These are phyloP conservation scores for Hanseniaspora hatyaiensis DNA, from an alignment of 805 yeast species.

Conservation along the genomic window DNA sequence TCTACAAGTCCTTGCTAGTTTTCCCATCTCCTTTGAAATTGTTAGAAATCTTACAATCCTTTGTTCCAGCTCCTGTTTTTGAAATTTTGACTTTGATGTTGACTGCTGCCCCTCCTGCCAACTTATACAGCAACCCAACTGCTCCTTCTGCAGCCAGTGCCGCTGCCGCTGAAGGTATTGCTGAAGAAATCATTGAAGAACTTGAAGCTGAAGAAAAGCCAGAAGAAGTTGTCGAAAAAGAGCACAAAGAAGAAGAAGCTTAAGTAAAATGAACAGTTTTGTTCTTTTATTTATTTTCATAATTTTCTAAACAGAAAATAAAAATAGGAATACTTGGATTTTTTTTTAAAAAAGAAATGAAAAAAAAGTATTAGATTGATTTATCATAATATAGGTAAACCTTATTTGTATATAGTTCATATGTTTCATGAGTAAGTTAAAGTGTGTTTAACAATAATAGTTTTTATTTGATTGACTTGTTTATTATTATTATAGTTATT, in stretches of 20 bases:
- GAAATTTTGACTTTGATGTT: constrained; percentile 80
- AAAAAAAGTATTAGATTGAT: too few species aligned
- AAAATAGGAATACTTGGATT: too few species aligned
- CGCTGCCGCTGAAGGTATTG: constrained; percentile 22
- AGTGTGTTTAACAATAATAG: not conserved
- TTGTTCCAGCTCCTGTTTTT: constrained; percentile 69
- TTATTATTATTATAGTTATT: too few species aligned
- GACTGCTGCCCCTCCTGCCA: constrained; percentile 78
- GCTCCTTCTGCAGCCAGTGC: constrained; percentile 27
- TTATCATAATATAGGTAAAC: constrained; percentile 1
- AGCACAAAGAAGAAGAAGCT: constrained; percentile 16
- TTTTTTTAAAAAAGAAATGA: too few species aligned
- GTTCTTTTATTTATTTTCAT: too few species aligned
- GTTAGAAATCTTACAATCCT: constrained; percentile 77
- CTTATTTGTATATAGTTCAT: constrained; percentile 1
- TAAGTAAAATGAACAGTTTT: constrained; percentile 17
- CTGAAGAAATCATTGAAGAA: constrained; percentile 27
- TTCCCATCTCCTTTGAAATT: constrained; percentile 93
- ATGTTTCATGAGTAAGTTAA: not conserved
- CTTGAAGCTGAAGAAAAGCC: constrained; percentile 20
- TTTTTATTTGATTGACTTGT: not conserved
- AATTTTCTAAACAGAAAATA: too few species aligned
- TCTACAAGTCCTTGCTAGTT: constrained; percentile 85
- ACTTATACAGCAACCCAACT: constrained; percentile 38
- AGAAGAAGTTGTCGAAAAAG: constrained; percentile 27